Conservation (phyloP, 2,329 filamentous ascomycete species). For the Alternaria brassicae region DNA sequence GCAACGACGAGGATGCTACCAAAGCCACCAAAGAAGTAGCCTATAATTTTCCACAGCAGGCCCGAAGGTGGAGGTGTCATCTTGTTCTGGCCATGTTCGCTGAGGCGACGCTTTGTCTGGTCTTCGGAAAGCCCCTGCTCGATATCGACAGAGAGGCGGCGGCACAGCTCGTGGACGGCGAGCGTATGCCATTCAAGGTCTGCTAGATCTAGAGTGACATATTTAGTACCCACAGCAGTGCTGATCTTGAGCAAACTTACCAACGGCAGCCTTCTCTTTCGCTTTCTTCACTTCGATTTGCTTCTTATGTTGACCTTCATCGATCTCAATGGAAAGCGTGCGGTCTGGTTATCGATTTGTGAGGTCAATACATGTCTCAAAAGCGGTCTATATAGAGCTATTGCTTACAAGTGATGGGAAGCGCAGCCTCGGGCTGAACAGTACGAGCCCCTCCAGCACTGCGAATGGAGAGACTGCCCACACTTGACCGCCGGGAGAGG, state of each 20-base stretch:
- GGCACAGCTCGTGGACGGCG: constrained; percentile 63
- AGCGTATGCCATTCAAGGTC: constrained; percentile 73
- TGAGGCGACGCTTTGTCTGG: constrained; percentile 62
- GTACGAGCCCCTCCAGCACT: constrained; percentile 42
- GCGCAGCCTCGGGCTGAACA: constrained; percentile 53
- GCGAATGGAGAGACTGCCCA: constrained; percentile 45
- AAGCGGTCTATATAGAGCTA: not conserved
- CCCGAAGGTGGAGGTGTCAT: constrained; percentile 71
- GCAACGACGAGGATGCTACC: constrained; percentile 73
- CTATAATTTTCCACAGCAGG: constrained; percentile 64
- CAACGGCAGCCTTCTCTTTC: constrained; percentile 45
- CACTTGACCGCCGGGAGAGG: constrained; percentile 47
- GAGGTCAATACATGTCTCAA: not conserved
- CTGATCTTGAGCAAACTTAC: constrained; percentile 19
- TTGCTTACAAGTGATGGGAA: constrained; percentile 50
- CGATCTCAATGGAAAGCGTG: constrained; percentile 56
- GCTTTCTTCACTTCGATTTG: constrained; percentile 40
- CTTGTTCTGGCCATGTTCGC: constrained; percentile 70
- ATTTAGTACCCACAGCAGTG: constrained; percentile 21
- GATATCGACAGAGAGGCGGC: constrained; percentile 64
- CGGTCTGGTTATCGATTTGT: constrained; percentile 29
- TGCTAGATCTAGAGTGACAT: constrained; percentile 45
- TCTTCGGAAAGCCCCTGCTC: constrained; percentile 66
- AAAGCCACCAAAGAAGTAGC: constrained; percentile 81
- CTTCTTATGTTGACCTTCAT: constrained; percentile 39